These are phyloP conservation scores for Corylus avellana DNA, from an alignment of 306 rosid genomes.

Conservation along the genomic window DNA sequence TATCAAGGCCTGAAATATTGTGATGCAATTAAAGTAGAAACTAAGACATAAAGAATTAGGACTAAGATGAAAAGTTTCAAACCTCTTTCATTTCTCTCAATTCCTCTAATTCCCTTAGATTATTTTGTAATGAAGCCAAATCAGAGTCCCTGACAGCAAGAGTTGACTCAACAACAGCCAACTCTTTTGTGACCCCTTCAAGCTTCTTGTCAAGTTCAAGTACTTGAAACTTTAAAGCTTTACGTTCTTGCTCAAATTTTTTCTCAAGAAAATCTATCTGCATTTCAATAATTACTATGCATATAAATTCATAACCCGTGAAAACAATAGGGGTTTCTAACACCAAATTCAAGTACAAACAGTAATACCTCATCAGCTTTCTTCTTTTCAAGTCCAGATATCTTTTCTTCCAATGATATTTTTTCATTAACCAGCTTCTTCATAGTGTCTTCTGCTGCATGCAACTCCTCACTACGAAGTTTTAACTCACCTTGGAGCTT, in stretches of 20 bases:
- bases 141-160: constrained; percentile 65
- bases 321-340: constrained; percentile 21
- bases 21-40: not conserved
- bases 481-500: constrained; percentile 79
- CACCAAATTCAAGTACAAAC: constrained; percentile 17
- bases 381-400: constrained; percentile 57
- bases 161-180: constrained; percentile 56
- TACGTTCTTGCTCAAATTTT: constrained; percentile 64
- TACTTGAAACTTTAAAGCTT: constrained; percentile 50
- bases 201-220: constrained; percentile 68
- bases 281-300: constrained; percentile 37
- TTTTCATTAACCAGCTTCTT: constrained; percentile 64
- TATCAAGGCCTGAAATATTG: not conserved
- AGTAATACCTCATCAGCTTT: constrained; percentile 65
- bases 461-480: constrained; percentile 54
- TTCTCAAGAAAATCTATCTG: constrained; percentile 58
- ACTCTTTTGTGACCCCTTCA: constrained; percentile 50
- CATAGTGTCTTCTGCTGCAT: constrained; percentile 62
- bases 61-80: constrained; percentile 15
- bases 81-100: constrained; percentile 99
- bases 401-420: constrained; percentile 52
- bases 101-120: constrained; percentile 80
- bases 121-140: constrained; percentile 57
- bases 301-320: constrained; percentile 15
- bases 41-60: not conserved